phyloP scores from a whole-genome alignment of 495 filamentous ascomycete species.

The Podospora fimiseda region DNA sequence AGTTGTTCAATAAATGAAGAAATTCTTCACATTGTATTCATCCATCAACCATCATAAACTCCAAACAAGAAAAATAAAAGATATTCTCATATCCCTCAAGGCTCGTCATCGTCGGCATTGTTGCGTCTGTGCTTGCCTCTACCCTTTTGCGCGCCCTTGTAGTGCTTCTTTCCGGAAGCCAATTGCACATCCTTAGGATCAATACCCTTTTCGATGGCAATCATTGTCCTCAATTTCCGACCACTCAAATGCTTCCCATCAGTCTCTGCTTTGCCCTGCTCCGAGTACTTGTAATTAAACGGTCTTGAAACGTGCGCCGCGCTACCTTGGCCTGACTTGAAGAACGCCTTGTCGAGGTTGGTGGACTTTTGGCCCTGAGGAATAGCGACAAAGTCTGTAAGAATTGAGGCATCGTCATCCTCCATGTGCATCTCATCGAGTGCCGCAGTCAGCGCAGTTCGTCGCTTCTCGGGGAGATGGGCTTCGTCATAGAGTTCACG shows the following conservation, averaged over 20 bases:
- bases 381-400: conserved; percentile 41
- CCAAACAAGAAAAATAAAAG: too few species aligned
- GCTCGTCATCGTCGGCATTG: conserved; percentile 17
- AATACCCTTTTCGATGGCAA: conserved; percentile 76
- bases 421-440: conserved; percentile 30
- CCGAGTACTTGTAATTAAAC: conserved; percentile 80
- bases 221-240: conserved; percentile 76
- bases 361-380: conserved; percentile 62
- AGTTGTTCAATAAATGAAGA: too few species aligned
- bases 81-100: conserved; percentile 1
- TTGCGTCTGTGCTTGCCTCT: conserved; percentile 44
- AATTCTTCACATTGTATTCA: too few species aligned
- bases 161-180: conserved; percentile 83
- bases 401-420: conserved; percentile 35
- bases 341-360: conserved; percentile 79
- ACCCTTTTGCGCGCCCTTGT: conserved; percentile 65
- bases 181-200: conserved; percentile 74
- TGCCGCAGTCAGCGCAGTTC: conserved; percentile 49
- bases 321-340: conserved; percentile 55
- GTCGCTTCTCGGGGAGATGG: conserved; percentile 69
- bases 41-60: too few species aligned
- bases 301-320: conserved; percentile 68
- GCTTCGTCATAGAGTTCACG: conserved; percentile 73
- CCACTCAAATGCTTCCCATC: conserved; percentile 67
- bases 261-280: conserved; percentile 54